Percentiles rank a stretch among this genome's conserved stretches.
These are phyloP conservation scores for Podaxis sp. DNA, from an alignment of 768 basidiomycete genomes.

Conservation along the genomic window DNA sequence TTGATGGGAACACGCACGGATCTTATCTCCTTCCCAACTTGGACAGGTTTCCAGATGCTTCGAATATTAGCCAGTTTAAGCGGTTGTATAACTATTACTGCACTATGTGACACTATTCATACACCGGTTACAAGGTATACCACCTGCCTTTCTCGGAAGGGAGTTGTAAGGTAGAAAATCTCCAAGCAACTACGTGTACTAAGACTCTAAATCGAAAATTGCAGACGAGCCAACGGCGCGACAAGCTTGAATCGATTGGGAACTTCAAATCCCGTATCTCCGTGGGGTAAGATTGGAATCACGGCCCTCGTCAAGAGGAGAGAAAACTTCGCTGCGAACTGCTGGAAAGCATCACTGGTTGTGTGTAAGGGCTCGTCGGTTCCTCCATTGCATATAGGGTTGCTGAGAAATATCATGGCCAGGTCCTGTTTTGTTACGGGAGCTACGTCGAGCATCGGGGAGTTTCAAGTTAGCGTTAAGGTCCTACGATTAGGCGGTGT, in stretches of 20 bases:
- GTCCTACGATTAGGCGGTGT: constrained; percentile 45
- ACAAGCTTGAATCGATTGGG: not conserved
- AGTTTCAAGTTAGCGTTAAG: constrained; percentile 64
- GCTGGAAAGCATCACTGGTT: constrained; percentile 22
- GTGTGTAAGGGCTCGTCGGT: constrained; percentile 62
- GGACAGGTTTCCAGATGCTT: not conserved
- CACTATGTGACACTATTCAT: constrained; percentile 9
- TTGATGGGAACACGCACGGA: not conserved
- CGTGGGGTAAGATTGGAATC: not conserved
- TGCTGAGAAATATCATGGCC: constrained; percentile 69
- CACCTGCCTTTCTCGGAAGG: constrained; percentile 6
- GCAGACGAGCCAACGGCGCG: not conserved
- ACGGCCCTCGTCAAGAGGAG: not conserved
- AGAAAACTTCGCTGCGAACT: constrained; percentile 2
- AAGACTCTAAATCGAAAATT: constrained; percentile 5
- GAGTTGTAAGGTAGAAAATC: constrained; percentile 6
- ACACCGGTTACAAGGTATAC: constrained; percentile 13
- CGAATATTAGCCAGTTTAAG: not conserved
- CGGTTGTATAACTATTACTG: constrained; percentile 4
- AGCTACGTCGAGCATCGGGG: constrained; percentile 79
- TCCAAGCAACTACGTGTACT: constrained; percentile 9
- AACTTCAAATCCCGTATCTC: not conserved
- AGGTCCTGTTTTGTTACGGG: constrained; percentile 58
- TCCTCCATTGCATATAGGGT: constrained; percentile 88
- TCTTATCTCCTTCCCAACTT: not conserved